A percentile compares a stretch with the other conserved stretches of the same genome.
These are phyloP conservation scores for Phytopythium vexans DNA, from an alignment of 352 stramenopile genomes.

Conservation along the genomic window DNA sequence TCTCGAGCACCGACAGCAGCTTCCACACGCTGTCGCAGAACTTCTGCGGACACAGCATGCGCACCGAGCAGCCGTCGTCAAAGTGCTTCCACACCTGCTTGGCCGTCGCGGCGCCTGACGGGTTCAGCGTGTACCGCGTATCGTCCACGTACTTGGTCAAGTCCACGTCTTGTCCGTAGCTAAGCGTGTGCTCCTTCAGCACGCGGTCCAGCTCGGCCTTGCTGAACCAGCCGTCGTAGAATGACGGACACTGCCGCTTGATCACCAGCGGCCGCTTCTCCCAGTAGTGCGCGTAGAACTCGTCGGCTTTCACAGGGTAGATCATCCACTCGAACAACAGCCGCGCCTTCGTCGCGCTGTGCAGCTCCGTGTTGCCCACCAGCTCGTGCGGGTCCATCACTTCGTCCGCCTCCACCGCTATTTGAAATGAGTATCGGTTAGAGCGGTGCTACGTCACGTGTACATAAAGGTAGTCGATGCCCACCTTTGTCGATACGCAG, in stretches of 20 bases:
- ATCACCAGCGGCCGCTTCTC: slow-evolving; percentile 90
- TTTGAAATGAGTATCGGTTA: background rate
- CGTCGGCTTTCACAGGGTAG: slow-evolving; percentile 69
- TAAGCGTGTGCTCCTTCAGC: slow-evolving; percentile 68
- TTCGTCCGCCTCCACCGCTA: slow-evolving; percentile 38
- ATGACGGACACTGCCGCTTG: slow-evolving; percentile 55
- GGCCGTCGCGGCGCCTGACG: slow-evolving; percentile 40
- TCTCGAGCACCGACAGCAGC: slow-evolving; percentile 92
- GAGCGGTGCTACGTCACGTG: background rate
- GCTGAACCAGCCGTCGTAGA: slow-evolving; percentile 83
- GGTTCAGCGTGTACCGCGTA: slow-evolving; percentile 68
- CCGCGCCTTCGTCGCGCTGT: slow-evolving; percentile 66
- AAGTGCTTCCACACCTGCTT: slow-evolving; percentile 83
- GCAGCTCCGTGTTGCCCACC: slow-evolving; percentile 48
- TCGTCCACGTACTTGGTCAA: slow-evolving; percentile 88
- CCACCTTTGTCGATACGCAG: slow-evolving; percentile 33
- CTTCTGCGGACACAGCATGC: slow-evolving; percentile 93
- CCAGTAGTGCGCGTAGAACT: slow-evolving; percentile 94
- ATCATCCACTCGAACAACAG: slow-evolving; percentile 87
- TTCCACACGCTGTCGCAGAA: slow-evolving; percentile 85
- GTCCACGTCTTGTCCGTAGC: slow-evolving; percentile 82
- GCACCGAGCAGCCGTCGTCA: slow-evolving; percentile 86
- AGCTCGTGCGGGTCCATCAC: slow-evolving; percentile 57
- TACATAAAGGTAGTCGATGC: background rate
- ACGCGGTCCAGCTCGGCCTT: slow-evolving; percentile 72